A percentile compares a stretch with the other conserved stretches of the same genome.
Conservation (phyloP, 805 yeast species). For the Kluyveromyces dobzhanskii region DNA sequence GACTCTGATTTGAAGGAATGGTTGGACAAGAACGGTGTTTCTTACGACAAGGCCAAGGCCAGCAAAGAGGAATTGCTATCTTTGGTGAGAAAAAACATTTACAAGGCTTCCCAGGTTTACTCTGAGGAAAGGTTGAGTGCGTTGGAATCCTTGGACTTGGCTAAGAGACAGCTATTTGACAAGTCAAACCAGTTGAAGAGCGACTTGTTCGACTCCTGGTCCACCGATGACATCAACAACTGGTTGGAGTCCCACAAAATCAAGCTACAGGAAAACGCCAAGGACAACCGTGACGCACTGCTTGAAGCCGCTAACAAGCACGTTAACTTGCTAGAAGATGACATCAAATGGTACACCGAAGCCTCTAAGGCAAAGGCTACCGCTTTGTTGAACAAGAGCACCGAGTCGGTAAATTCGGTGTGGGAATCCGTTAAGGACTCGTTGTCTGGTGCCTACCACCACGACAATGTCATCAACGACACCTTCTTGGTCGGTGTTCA, state of each 20-base stretch:
- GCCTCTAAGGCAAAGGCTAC: constrained; percentile 24
- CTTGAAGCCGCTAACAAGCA: constrained; percentile 29
- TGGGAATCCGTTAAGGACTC: constrained; percentile 17
- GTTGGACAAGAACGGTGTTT: constrained; percentile 39
- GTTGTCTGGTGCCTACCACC: constrained; percentile 14
- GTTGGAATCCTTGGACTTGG: constrained; percentile 34
- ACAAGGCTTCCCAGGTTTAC: constrained; percentile 33
- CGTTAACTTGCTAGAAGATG: constrained; percentile 30
- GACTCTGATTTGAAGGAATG: constrained; percentile 40
- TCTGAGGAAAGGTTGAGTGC: constrained; percentile 33
- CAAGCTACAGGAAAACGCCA: constrained; percentile 29
- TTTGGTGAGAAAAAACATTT: constrained; percentile 37
- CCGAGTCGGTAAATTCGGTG: constrained; percentile 19
- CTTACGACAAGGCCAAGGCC: constrained; percentile 30
- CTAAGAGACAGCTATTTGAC: constrained; percentile 31
- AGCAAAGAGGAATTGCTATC: constrained; percentile 39
- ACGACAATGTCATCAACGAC: constrained; percentile 34
- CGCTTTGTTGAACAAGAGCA: constrained; percentile 32
- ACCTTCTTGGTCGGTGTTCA: constrained; percentile 40
- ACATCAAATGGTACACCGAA: constrained; percentile 32
- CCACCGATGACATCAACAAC: constrained; percentile 43
- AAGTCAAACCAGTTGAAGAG: constrained; percentile 34
- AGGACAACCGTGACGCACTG: constrained; percentile 30
- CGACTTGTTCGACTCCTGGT: constrained; percentile 43
- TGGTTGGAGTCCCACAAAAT: constrained; percentile 45